phyloP scores from a whole-genome alignment of 2,329 filamentous ascomycete species.

The Sclerotinia minor region DNA sequence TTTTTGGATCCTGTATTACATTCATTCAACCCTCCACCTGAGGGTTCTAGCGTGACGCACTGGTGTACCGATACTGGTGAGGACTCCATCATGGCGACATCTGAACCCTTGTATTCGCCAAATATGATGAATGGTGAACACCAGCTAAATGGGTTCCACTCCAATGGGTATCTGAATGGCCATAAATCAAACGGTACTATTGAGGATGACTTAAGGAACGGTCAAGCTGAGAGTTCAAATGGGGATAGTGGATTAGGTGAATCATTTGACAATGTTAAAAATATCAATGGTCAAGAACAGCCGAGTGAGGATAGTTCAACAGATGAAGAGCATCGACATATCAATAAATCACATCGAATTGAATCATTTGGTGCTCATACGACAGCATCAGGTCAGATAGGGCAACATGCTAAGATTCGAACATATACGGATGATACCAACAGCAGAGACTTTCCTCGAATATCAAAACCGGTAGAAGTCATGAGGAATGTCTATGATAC shows the following conservation, averaged over 20 bases:
- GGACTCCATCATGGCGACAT: constrained; percentile 20
- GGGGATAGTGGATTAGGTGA: constrained; percentile 13
- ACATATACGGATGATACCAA: constrained; percentile 40
- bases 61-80: constrained; percentile 9
- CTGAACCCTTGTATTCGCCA: neutral
- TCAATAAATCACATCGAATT: constrained; percentile 31
- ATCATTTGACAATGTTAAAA: constrained; percentile 1
- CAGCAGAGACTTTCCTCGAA: constrained; percentile 49
- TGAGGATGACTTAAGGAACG: neutral
- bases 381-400: constrained; percentile 32
- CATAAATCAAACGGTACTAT: constrained; percentile 5
- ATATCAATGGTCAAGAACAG: neutral
- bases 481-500: constrained; percentile 62
- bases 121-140: constrained; percentile 11
- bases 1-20: neutral
- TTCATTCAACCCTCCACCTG: neutral
- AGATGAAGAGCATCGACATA: constrained; percentile 1
- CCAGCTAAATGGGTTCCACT: neutral
- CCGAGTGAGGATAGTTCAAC: neutral
- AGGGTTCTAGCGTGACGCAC: constrained; percentile 6
- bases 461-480: constrained; percentile 58
- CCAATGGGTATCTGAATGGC: neutral
- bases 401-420: constrained; percentile 36
- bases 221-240: neutral
- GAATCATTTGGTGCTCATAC: constrained; percentile 32